A percentile compares a stretch with the other conserved stretches of the same genome.
phyloP scores from a whole-genome alignment of 75 land plant species.

The Picea glauca region DNA sequence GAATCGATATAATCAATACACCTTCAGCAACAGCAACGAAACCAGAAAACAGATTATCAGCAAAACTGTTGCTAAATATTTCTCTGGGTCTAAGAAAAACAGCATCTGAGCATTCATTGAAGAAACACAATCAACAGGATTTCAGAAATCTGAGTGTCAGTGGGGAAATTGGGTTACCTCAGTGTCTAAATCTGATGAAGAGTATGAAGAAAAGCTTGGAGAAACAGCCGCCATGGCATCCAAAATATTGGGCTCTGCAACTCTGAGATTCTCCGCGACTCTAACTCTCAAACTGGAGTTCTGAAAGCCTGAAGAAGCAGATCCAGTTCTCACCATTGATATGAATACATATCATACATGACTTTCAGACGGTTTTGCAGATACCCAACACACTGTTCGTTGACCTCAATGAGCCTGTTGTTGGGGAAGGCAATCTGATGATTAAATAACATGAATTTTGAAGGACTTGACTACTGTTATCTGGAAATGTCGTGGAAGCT shows the following conservation, averaged over 20 bases:
- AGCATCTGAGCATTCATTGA: background rate
- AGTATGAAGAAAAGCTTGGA: conserved; percentile 47
- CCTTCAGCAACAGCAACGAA: background rate
- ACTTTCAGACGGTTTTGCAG: too few species aligned
- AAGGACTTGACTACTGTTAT: background rate
- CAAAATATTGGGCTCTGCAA: conserved; percentile 1
- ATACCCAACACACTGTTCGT: background rate
- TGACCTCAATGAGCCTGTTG: background rate
- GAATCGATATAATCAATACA: background rate
- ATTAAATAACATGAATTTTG: background rate
- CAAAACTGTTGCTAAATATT: background rate
- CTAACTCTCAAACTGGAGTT: background rate
- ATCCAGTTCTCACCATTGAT: background rate
- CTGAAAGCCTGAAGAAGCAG: background rate
- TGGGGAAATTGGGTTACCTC: conserved; percentile 28
- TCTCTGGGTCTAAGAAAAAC: background rate
- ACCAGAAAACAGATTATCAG: background rate
- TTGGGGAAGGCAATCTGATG: background rate
- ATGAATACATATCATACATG: background rate
- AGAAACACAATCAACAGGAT: background rate
- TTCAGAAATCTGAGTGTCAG: background rate
- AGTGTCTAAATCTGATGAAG: conserved; percentile 54
- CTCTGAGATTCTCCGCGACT: conserved; percentile 3
- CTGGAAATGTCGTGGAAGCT: too few species aligned
- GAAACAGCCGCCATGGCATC: conserved; percentile 20